Percentiles rank a stretch among this genome's conserved stretches.
Conservation (phyloP, 768 basidiomycete genomes). For the Psilocybe cubensis region DNA sequence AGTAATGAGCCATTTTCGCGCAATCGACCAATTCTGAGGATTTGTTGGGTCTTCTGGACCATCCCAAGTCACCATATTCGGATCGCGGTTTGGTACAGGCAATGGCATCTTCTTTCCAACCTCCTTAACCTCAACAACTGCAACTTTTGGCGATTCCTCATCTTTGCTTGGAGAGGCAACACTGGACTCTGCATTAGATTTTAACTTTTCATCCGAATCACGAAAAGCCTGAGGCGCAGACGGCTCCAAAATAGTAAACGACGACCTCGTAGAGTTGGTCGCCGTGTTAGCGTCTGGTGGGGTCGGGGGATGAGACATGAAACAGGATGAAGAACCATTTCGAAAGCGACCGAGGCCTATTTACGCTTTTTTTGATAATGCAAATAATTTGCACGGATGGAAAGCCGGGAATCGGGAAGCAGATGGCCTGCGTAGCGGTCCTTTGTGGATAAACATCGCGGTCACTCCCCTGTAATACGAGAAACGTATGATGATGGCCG, state of each 20-base stretch:
- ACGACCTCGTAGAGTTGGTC: slow-evolving; percentile 11
- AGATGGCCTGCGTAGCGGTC: neutral
- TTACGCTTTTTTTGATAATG: neutral
- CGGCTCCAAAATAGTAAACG: slow-evolving; percentile 11
- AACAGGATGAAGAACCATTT: neutral
- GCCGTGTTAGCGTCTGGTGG: neutral
- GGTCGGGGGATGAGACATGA: slow-evolving; percentile 4
- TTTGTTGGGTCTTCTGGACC: slow-evolving; percentile 57
- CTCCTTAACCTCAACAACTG: neutral
- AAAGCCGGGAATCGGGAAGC: neutral
- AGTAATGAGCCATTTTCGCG: slow-evolving; percentile 53
- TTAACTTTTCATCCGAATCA: neutral
- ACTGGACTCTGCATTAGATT: neutral
- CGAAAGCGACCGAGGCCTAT: neutral
- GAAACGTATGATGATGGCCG: slow-evolving; percentile 6
- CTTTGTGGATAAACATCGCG: neutral
- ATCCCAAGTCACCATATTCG: slow-evolving; percentile 53
- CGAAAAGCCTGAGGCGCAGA: neutral
- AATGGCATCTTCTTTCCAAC: neutral
- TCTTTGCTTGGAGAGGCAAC: slow-evolving; percentile 29
- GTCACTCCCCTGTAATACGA: neutral
- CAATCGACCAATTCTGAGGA: slow-evolving; percentile 55
- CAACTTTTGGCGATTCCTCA: slow-evolving; percentile 20
- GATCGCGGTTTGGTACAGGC: slow-evolving; percentile 28
- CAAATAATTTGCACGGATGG: neutral